Base-by-base conservation (phyloP, 2,329 filamentous ascomycete genomes). In the Sporothrix brunneoviolacea region DNA sequence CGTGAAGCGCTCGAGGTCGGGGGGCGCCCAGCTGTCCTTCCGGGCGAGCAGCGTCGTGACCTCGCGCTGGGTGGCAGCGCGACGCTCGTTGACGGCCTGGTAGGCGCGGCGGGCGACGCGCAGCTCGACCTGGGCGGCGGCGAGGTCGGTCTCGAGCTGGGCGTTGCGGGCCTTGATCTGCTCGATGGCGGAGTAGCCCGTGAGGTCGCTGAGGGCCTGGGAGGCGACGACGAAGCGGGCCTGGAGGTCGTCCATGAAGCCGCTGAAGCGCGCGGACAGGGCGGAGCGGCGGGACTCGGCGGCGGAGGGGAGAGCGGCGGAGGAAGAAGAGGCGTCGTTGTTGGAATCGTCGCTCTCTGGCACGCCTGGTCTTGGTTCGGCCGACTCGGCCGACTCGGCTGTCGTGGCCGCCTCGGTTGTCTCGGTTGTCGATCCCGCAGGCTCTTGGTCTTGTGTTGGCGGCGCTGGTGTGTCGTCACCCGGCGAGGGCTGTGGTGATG, bases 1-100 rank as follows among this genome's bases (percentile, higher is more conserved):
- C 52, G 94, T 98, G 75, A 98, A 98, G 50, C 91, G 83, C 69
- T 98, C 93, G 27, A 98, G 79, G 69, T 98, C 93, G 2, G 73
- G 65, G 0, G 91, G 83, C 1, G 83, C 83, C 93, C 93, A 98
- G 16, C 84, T 86, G 67, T 95, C 89, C 69, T 98, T 97, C 52
- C 93, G 82, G 55, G 95, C 91, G 8, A 98, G 79, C 21, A 98
- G 78, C 19, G 90, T 88, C 41, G 95, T 96, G 35, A 97, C 91
- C 72, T 98, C 93, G 59, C 93, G 88, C 70, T 97, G 91, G 1
- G 91, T 95, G 15, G 84, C 73, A n/a, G 88, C 85, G 58, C 94
- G 87, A 58, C 85, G 83, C 50, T 84, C 77, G 57, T 93, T 91
- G 28, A 90, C 88, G n/a, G 82, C 76, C 60, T 91, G 86, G 73